phyloP scores from a whole-genome alignment of 768 basidiomycete species.

The Candolleomyces eurysporus region DNA sequence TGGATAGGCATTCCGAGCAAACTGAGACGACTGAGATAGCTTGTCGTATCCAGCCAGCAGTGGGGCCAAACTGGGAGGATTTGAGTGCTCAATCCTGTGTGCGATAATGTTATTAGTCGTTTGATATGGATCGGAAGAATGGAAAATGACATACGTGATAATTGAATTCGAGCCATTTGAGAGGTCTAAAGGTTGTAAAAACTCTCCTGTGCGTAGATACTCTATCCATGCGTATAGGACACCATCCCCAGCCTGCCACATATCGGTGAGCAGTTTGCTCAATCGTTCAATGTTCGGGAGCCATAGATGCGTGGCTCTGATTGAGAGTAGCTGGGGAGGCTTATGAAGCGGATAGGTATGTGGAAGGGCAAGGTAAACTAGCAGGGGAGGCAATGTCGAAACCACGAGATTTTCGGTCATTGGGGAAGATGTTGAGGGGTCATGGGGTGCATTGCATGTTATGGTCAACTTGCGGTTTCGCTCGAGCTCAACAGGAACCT shows the following conservation, averaged over 20 bases:
- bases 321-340: constrained; percentile 53
- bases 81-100: constrained; percentile 52
- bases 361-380: constrained; percentile 54
- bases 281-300: constrained; percentile 40
- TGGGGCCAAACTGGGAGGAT: constrained; percentile 50
- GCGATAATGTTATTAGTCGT: not conserved
- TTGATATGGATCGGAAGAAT: constrained; percentile 5
- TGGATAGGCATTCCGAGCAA: constrained; percentile 61
- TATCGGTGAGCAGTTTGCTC: constrained; percentile 38
- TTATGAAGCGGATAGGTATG: constrained; percentile 50
- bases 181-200: constrained; percentile 48
- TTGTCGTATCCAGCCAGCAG: constrained; percentile 50
- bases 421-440: not conserved
- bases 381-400: constrained; percentile 60
- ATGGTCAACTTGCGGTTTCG: constrained; percentile 39
- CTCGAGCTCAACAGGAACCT: constrained; percentile 64
- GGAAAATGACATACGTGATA: constrained; percentile 2
- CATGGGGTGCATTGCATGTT: constrained; percentile 18
- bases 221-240: constrained; percentile 73
- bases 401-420: constrained; percentile 30
- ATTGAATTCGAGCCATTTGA: constrained; percentile 35
- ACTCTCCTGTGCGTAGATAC: constrained; percentile 64
- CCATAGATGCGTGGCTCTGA: constrained; percentile 63
- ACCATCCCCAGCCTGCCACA: constrained; percentile 62
- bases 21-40: constrained; percentile 46